Conservation (phyloP, 192 early-diverging fungal genomes). For the Dissophora ornata region DNA sequence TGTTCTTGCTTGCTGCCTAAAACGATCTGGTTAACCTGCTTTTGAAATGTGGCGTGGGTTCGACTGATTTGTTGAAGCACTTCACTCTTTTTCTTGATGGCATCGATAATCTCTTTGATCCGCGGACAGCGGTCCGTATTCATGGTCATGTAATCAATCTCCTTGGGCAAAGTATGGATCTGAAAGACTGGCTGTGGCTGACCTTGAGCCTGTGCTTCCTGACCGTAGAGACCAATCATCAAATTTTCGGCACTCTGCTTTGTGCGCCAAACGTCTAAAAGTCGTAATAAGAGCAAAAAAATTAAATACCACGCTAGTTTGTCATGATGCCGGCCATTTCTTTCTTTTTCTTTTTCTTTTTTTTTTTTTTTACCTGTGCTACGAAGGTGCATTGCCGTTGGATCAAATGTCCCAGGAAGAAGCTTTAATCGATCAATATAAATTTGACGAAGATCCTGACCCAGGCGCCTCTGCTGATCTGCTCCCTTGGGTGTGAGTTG, state of each 20-base stretch:
- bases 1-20: too few species aligned
- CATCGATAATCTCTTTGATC: background rate
- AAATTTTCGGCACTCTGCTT: slow-evolving; percentile 30
- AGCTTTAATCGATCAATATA: slow-evolving; percentile 23
- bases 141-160: slow-evolving; percentile 20
- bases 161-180: background rate
- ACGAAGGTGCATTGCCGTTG: background rate
- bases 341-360: background rate
- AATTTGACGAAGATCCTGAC: slow-evolving; percentile 6
- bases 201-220: background rate
- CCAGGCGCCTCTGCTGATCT: slow-evolving; percentile 16
- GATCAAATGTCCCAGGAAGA: slow-evolving; percentile 6
- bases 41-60: background rate
- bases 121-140: slow-evolving; percentile 10
- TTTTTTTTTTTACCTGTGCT: slow-evolving; percentile 18
- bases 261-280: slow-evolving; percentile 23
- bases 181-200: background rate
- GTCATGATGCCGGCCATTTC: too few species aligned
- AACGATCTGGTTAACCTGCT: background rate
- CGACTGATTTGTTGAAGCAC: background rate
- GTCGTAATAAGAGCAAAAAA: background rate
- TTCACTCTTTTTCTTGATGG: background rate
- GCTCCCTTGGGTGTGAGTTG: slow-evolving; percentile 26
- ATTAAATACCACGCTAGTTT: too few species aligned
- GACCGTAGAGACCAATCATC: slow-evolving; percentile 21